These are phyloP conservation scores for Hypoxylon intermedium DNA, from an alignment of 495 filamentous ascomycete species.

Conservation along the genomic window DNA sequence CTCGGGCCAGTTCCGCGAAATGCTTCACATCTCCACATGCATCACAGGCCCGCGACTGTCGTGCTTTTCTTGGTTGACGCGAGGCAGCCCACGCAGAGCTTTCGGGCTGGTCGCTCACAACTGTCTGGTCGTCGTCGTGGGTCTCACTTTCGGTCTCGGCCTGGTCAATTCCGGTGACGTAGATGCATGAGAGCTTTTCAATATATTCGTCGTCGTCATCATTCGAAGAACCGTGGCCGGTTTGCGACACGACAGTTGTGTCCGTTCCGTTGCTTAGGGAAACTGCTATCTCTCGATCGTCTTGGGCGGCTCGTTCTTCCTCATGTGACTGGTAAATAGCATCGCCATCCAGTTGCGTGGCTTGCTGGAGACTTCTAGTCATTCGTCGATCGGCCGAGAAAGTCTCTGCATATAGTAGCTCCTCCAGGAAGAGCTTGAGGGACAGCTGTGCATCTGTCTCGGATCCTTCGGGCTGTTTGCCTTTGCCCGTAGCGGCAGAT, in stretches of 20 bases:
- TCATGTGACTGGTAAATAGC: constrained; percentile 25
- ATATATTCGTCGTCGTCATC: not conserved
- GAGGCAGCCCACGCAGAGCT: constrained; percentile 34
- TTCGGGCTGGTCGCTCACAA: constrained; percentile 21
- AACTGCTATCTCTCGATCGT: constrained; percentile 26
- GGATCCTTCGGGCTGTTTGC: constrained; percentile 40
- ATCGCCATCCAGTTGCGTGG: constrained; percentile 41
- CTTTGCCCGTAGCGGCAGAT: constrained; percentile 42
- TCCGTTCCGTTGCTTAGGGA: constrained; percentile 8
- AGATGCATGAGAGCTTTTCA: constrained; percentile 12
- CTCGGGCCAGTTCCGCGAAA: constrained; percentile 15
- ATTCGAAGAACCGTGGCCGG: not conserved
- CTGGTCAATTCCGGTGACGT: constrained; percentile 4
- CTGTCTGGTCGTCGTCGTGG: too few relatives aligned
- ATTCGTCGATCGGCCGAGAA: constrained; percentile 40
- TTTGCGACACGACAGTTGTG: not conserved
- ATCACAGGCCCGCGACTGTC: constrained; percentile 7
- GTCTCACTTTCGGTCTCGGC: not conserved
- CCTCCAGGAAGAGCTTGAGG: constrained; percentile 35
- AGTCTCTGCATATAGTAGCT: constrained; percentile 27
- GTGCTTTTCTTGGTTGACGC: constrained; percentile 1
- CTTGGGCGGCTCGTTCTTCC: constrained; percentile 28
- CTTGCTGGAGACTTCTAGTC: constrained; percentile 42
- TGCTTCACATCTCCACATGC: constrained; percentile 27
- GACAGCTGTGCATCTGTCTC: constrained; percentile 43